Base-by-base conservation (phyloP, 176 grass and related monocot species). In the Microstegium vimineum region DNA sequence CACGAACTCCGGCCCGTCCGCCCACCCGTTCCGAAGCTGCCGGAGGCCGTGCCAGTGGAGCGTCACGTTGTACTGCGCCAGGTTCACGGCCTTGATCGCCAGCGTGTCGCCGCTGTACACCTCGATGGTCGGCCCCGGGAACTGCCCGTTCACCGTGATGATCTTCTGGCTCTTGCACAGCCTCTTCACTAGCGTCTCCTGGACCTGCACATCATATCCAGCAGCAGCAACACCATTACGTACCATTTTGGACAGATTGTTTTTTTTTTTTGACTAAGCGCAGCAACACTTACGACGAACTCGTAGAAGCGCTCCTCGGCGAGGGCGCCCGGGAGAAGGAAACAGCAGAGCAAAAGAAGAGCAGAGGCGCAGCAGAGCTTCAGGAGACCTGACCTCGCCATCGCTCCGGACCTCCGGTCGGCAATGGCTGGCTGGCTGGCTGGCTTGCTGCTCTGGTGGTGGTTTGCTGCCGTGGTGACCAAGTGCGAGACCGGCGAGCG, bases 1-100 rank as follows among this genome's bases (percentile, higher is more conserved):
- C 73, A 94, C 77, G 36, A 80, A 90, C 45, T 86, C 91, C 2
- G 91, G 91, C 3, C 91, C 88, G 33, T 94, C 91, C 13, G 91
- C 91, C 91, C 91, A 90, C 49, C 61, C 88, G 82, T 81, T 94
- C 16, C 94, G 90, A 33, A 89, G 27, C 86, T 94, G 92, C 31
- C 83, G 62, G 52, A 97, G 17, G 2, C 94, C 92, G 63, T 97
- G 94, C 94, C 96, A 99, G 85, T 99, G 96, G 3, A 99, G 79
- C 8, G 96, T 99, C 62, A 99, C 82, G 85, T 94, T 95, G 85
- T 99, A 99, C 83, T 38, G 69, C 2, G 87, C 96, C 64, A 67
- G 73, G 89, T 99, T 99, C 35, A 91, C 84, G 22, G 91, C 96
- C 86, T 74, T 93, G 82, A 99, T 83, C 71, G 75, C 87, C 82